Conservation (phyloP, 225 moss, liverwort and hornwort species). For the Sphagnum tenellum region DNA sequence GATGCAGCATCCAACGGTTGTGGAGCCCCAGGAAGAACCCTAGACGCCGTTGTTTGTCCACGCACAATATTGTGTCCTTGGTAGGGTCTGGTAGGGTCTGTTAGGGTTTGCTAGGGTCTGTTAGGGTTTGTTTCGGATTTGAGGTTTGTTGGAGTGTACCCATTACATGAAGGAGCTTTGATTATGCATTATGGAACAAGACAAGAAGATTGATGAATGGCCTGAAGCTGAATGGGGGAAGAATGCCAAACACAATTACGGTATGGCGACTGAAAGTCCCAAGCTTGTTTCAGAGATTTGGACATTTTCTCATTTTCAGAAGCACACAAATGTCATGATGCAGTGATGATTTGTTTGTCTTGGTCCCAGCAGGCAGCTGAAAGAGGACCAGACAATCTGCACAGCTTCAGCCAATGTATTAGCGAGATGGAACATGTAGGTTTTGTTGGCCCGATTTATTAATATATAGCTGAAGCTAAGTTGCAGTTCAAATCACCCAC, state of each 20-base stretch:
- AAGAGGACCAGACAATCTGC: constrained; percentile 79
- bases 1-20: constrained; percentile 28
- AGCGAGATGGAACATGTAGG: neutral
- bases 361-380: constrained; percentile 43
- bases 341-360: neutral
- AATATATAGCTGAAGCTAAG: neutral
- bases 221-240: constrained; percentile 72
- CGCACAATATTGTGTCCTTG: no score
- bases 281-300: no score
- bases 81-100: no score
- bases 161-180: constrained; percentile 97
- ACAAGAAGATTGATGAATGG: constrained; percentile 94
- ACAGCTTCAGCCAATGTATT: constrained; percentile 70
- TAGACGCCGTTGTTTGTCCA: no score
- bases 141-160: constrained; percentile 19
- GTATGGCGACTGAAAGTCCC: no score
- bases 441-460: neutral
- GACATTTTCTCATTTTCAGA: no score
- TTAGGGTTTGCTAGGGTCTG: no score
- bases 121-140: no score
- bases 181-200: constrained; percentile 97
- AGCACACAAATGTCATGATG: no score
- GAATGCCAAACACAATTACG: constrained; percentile 61
- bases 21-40: constrained; percentile 34
- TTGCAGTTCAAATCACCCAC: no score